Conservation (phyloP, 2,329 filamentous ascomycete genomes). For the Fusarium denticulatum region DNA sequence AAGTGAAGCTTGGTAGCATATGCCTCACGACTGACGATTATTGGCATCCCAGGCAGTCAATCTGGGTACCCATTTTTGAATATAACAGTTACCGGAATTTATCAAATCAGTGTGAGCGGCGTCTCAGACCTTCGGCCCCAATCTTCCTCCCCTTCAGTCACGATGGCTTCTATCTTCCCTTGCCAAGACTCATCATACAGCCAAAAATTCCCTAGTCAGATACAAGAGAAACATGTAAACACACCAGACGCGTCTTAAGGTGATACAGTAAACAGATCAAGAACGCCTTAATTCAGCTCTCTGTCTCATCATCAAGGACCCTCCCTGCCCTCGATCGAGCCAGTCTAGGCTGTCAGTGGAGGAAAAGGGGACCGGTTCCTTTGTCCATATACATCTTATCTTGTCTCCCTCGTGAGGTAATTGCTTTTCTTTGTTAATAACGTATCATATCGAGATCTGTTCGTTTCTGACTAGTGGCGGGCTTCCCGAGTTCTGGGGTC, state of each 20-base stretch:
- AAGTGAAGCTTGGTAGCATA: neutral
- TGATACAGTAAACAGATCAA: slow-evolving; percentile 1
- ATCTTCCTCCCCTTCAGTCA: slow-evolving; percentile 3
- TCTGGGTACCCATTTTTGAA: neutral
- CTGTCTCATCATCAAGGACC: slow-evolving; percentile 15
- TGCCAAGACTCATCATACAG: slow-evolving; percentile 3
- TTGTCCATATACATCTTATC: neutral
- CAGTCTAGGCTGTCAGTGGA: neutral
- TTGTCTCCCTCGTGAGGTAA: neutral
- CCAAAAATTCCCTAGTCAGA: neutral
- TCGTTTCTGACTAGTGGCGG: neutral
- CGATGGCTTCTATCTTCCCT: neutral
- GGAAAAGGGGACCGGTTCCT: neutral
- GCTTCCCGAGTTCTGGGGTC: slow-evolving; percentile 8
- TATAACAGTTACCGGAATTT: neutral
- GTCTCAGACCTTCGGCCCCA: neutral
- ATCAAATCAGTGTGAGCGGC: neutral
- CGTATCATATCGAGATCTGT: neutral
- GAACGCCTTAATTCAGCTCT: slow-evolving; percentile 17
- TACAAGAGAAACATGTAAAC: slow-evolving; percentile 15
- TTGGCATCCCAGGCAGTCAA: neutral
- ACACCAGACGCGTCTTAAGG: slow-evolving; percentile 12
- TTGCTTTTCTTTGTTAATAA: neutral
- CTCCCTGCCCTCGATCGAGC: slow-evolving; percentile 24
- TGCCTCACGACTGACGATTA: neutral